These are phyloP conservation scores for Raddia guianensis DNA, from an alignment of 176 grass and related monocot species.

Conservation along the genomic window DNA sequence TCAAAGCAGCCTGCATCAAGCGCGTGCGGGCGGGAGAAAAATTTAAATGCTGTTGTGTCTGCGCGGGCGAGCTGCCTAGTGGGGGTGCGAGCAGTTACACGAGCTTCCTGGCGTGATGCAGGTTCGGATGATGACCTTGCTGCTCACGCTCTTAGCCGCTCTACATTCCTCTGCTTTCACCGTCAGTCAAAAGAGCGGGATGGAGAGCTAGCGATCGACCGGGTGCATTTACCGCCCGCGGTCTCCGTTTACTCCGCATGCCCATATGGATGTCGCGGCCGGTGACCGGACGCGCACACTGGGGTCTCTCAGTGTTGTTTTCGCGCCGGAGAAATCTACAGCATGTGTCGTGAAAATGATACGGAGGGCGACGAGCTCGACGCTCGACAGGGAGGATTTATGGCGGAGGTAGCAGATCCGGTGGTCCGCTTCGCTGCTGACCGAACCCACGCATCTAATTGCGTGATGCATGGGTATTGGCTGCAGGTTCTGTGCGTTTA, in stretches of 20 bases:
- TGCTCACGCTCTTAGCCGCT: no score
- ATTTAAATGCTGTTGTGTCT: no score
- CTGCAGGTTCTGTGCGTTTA: neutral
- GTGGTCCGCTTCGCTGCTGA: neutral
- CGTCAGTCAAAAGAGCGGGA: neutral
- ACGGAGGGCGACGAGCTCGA: neutral
- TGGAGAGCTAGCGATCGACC: neutral
- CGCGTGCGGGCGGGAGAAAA: no score
- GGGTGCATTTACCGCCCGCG: neutral
- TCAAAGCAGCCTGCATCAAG: no score
- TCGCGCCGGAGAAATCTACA: neutral
- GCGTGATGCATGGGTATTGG: neutral
- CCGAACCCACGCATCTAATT: neutral
- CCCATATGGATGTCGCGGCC: neutral
- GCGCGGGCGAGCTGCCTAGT: no score
- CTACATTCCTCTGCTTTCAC: neutral
- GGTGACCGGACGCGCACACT: neutral
- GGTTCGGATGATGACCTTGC: no score
- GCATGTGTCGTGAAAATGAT: constrained; percentile 19
- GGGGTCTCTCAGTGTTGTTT: neutral
- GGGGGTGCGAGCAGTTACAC: no score
- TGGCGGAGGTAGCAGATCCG: constrained; percentile 1
- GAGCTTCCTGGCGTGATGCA: no score
- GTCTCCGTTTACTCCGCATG: neutral
- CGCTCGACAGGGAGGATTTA: neutral